Base-by-base conservation (phyloP, 495 filamentous ascomycete genomes). In the Lasiosphaeris hirsuta region DNA sequence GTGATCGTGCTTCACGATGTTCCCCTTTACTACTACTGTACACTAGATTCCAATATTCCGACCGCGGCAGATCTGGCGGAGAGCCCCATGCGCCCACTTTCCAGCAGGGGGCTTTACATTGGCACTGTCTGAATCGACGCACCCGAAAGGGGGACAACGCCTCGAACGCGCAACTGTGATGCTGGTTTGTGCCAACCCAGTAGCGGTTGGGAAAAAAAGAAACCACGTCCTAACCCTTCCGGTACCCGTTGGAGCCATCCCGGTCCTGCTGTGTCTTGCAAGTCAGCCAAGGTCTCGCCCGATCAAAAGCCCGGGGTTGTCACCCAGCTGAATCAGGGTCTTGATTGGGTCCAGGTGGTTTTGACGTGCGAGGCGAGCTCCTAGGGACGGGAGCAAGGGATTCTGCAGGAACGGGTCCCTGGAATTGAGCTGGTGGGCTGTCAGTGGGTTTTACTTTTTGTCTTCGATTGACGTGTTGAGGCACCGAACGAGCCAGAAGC, bases 131-230 rank as follows among this genome's bases (percentile, higher is more conserved):
- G 23, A 30, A 30, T 41, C 39, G 57, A 54, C 54, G 57, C 57
- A 59, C 36, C 48, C 33, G 54, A 41, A 61, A 61, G 57, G 54
- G 59, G 59, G 58, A 10, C 43, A 30, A 15, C 41, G 30, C 30
- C 41, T 19, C n/a, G 11, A 38, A 39, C 13, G 42, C 23, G 23
- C 23, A 30, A 30, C 50, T 38, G 19, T 40, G 17, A 34, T 51
- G 45, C n/a, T 56, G 51, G 49, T 33, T 55, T 33, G 51, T 50
- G 51, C 58, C 57, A 60, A 42, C 50, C 51, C 11, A n/a, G 51
- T 23, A 51, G 17, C 53, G 19, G 43, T 39, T 37, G 19, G 36
- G n/a, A n/a, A 54, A 50, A 55, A 38, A 55, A 46, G 40, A 45
- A 55, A 37, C 30, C 41, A 18, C 34, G 30, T 48, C 15, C 30